Evolutionary conservation across 164 flowering plant genomes (phyloP).

Genomic region (Euptelea pleiosperma): DNA sequence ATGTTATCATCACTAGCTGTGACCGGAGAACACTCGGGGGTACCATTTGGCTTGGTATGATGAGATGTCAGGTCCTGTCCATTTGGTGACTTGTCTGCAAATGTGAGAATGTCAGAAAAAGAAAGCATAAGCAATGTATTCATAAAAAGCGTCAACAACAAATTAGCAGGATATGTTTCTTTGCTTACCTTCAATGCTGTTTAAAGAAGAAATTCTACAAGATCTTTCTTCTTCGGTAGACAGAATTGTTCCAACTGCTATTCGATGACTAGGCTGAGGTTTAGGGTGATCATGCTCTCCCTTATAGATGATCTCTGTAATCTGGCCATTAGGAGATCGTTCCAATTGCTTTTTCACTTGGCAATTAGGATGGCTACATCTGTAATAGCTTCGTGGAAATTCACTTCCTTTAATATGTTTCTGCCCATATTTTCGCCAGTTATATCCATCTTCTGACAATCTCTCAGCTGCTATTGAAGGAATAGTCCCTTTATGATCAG

Average conservation of each 20-base stretch:
- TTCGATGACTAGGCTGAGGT: slow-evolving; percentile 59
- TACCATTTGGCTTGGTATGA: slow-evolving; percentile 32
- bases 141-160: not conserved
- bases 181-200: slow-evolving; percentile 43
- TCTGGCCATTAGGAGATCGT: slow-evolving; percentile 66
- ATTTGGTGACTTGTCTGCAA: slow-evolving; percentile 31
- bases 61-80: slow-evolving; percentile 28
- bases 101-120: not conserved
- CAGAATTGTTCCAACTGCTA: slow-evolving; percentile 37
- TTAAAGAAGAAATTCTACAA: slow-evolving; percentile 31
- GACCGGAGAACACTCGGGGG: slow-evolving; percentile 40
- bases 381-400: slow-evolving; percentile 68
- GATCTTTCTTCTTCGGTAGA: slow-evolving; percentile 47
- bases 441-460: slow-evolving; percentile 62
- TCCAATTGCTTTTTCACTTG: slow-evolving; percentile 72
- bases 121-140: slow-evolving; percentile 3
- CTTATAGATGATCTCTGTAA: slow-evolving; percentile 65
- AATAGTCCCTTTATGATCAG: slow-evolving; percentile 40
- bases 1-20: slow-evolving; percentile 34
- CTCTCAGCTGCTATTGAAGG: slow-evolving; percentile 33
- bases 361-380: slow-evolving; percentile 78
- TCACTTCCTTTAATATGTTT: slow-evolving; percentile 75
- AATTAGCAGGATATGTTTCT: not conserved
- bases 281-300: slow-evolving; percentile 75
- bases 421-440: slow-evolving; percentile 78